Evolutionary conservation across 2,329 filamentous ascomycete genomes (phyloP).

Genomic region (Curvularia hawaiiensis): DNA sequence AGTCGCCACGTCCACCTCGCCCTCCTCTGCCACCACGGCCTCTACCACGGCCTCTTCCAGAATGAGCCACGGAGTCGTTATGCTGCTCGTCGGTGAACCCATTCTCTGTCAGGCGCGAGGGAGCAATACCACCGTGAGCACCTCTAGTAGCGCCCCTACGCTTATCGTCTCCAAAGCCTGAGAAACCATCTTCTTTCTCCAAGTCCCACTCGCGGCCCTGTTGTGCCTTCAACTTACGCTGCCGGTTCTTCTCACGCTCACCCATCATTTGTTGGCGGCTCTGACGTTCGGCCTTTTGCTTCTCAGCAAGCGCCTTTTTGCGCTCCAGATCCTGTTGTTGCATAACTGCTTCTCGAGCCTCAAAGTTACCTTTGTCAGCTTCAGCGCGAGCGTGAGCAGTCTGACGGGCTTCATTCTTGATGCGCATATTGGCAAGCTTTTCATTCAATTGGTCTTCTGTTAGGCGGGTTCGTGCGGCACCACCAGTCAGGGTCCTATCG

Average conservation of each 20-base stretch:
- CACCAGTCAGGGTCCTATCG: constrained; percentile 42
- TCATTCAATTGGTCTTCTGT: constrained; percentile 68
- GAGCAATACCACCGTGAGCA: constrained; percentile 57
- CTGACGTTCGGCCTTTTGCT: constrained; percentile 53
- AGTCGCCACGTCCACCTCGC: constrained; percentile 37
- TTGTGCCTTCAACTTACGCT: constrained; percentile 63
- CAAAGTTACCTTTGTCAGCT: constrained; percentile 68
- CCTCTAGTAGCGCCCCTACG: constrained; percentile 55
- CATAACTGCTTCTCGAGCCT: constrained; percentile 65
- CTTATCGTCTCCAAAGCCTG: constrained; percentile 48
- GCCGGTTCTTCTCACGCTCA: constrained; percentile 65
- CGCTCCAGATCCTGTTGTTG: constrained; percentile 54
- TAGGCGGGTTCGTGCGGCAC: constrained; percentile 49
- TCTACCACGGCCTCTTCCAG: constrained; percentile 37
- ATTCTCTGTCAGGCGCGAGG: constrained; percentile 33
- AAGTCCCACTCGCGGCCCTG: constrained; percentile 67
- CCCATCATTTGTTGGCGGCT: constrained; percentile 65
- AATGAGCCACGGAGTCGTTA: constrained; percentile 26
- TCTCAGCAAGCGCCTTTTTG: constrained; percentile 44
- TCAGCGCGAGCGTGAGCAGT: constrained; percentile 69
- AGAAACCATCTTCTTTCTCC: constrained; percentile 64
- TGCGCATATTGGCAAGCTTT: constrained; percentile 65
- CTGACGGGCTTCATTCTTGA: constrained; percentile 64
- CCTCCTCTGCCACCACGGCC: constrained; percentile 42
- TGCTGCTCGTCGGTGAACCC: constrained; percentile 21